phyloP scores from a whole-genome alignment of 345 rosid genomes.

The Rubroshorea leprosula region DNA sequence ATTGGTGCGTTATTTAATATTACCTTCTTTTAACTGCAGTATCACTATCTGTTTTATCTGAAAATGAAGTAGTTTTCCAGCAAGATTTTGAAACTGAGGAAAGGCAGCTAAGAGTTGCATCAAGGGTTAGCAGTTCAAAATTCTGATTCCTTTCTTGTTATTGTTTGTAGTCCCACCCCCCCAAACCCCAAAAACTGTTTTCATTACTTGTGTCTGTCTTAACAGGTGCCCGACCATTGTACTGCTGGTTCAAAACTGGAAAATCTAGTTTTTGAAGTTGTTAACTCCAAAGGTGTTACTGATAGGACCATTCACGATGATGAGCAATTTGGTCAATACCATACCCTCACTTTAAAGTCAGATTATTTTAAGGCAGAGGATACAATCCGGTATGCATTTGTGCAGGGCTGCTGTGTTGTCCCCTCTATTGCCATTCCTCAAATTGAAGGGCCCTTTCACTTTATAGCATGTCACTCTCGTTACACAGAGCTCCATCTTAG shows the following conservation, averaged over 20 bases:
- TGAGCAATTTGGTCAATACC: conserved; percentile 30
- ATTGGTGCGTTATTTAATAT: background rate
- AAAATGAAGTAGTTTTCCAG: background rate
- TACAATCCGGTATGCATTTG: conserved; percentile 34
- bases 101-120: background rate
- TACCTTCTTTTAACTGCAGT: background rate
- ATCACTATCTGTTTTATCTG: background rate
- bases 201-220: background rate
- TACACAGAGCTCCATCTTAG: conserved; percentile 31
- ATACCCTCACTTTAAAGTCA: conserved; percentile 37
- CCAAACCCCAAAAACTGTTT: too few relatives aligned
- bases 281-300: conserved; percentile 32
- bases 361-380: conserved; percentile 16
- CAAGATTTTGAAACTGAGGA: background rate
- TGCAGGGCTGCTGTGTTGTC: conserved; percentile 40
- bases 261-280: conserved; percentile 40
- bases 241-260: conserved; percentile 41
- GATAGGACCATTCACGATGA: conserved; percentile 46
- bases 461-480: conserved; percentile 40
- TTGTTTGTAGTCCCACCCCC: background rate
- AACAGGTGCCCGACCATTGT: conserved; percentile 39
- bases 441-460: conserved; percentile 32
- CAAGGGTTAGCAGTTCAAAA: background rate
- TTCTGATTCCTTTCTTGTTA: background rate
- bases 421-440: conserved; percentile 39